phyloP scores from a whole-genome alignment of 441 rosid species.

The Viola pubescens region DNA sequence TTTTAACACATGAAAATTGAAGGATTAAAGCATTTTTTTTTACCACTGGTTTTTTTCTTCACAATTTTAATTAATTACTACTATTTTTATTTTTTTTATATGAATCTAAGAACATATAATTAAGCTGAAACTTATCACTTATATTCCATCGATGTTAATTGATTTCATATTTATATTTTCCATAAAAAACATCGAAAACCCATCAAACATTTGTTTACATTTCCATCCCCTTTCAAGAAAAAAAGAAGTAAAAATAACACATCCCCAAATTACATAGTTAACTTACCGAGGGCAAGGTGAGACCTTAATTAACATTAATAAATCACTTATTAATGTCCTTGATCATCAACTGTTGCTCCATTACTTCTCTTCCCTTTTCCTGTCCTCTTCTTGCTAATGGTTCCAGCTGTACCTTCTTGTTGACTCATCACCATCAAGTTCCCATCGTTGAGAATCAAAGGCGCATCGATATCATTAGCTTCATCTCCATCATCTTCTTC shows the following conservation, averaged over 20 bases:
- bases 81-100: too few species aligned
- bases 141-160: not conserved
- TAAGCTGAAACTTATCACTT: too few species aligned
- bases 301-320: too few species aligned
- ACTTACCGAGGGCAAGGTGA: slow-evolving; percentile 20
- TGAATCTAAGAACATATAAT: too few species aligned
- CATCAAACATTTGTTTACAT: not conserved
- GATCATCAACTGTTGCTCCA: slow-evolving; percentile 8
- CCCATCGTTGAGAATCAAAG: slow-evolving; percentile 30
- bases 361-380: not conserved
- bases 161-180: slow-evolving; percentile 10
- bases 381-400: not conserved
- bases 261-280: slow-evolving; percentile 9
- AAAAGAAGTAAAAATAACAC: slow-evolving; percentile 9
- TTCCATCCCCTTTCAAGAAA: slow-evolving; percentile 3
- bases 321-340: not conserved
- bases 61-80: too few species aligned
- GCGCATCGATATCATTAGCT: slow-evolving; percentile 33
- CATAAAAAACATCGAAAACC: not conserved
- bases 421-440: not conserved
- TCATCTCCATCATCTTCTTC: slow-evolving; percentile 50
- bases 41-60: too few species aligned
- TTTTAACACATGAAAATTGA: too few species aligned
- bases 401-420: not conserved
- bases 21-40: too few species aligned